Conservation (phyloP, 768 basidiomycete genomes). For the Paxillus involutus region DNA sequence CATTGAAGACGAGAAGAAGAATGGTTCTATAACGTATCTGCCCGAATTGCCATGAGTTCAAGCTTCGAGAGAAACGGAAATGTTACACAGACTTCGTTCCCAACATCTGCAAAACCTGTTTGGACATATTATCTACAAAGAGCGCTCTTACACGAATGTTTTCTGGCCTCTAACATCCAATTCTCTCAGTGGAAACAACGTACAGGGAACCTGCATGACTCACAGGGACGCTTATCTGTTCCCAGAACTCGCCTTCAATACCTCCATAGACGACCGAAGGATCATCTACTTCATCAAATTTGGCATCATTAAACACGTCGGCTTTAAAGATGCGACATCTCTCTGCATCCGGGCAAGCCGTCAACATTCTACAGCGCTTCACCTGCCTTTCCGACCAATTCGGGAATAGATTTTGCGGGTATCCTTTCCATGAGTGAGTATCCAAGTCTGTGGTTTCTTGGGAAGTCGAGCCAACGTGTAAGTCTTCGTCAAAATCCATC, state of each 20-base stretch:
- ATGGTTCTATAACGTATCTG: conserved; percentile 58
- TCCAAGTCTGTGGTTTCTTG: not conserved
- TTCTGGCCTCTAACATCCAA: conserved; percentile 25
- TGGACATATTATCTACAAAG: conserved; percentile 51
- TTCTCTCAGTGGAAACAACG: not conserved
- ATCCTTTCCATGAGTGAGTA: conserved; percentile 18
- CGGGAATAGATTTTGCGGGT: conserved; percentile 29
- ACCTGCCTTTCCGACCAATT: conserved; percentile 35
- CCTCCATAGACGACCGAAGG: not conserved
- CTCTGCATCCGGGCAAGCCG: conserved; percentile 10
- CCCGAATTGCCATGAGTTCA: not conserved
- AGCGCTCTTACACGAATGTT: conserved; percentile 46
- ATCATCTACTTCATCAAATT: conserved; percentile 1
- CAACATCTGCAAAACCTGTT: conserved; percentile 53
- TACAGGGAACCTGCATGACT: conserved; percentile 10
- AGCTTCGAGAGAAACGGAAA: not conserved
- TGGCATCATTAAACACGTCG: conserved; percentile 16
- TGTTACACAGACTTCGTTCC: conserved; percentile 45
- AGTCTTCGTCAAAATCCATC: conserved; percentile 37
- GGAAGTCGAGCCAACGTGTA: conserved; percentile 1
- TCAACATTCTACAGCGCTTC: conserved; percentile 30
- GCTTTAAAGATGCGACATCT: conserved; percentile 22
- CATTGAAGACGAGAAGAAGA: conserved; percentile 62
- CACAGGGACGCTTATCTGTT: conserved; percentile 31
- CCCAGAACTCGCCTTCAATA: conserved; percentile 36